These are phyloP conservation scores for Saitozyma sp. DNA, from an alignment of 768 basidiomycete species.

Conservation along the genomic window DNA sequence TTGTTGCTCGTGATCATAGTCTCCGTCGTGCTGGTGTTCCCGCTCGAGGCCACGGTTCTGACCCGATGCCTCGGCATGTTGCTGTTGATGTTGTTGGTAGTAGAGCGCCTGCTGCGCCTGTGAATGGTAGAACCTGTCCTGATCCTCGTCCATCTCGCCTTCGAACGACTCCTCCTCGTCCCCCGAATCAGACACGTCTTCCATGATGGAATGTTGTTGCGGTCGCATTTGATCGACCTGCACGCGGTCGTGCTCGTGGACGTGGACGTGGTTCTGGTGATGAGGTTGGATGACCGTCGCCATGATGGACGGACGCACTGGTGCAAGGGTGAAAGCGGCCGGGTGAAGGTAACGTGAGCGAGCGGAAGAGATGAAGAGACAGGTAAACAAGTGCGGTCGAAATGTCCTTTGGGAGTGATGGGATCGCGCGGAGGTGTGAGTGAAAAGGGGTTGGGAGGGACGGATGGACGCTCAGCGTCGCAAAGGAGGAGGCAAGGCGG, in stretches of 20 bases:
- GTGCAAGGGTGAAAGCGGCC: not conserved
- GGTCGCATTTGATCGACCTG: too few species aligned
- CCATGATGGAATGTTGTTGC: conserved; percentile 14
- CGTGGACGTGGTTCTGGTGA: not conserved
- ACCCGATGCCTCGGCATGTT: conserved; percentile 7
- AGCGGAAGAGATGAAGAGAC: not conserved
- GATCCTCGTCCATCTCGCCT: conserved; percentile 4
- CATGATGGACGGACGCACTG: conserved; percentile 1
- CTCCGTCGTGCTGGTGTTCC: conserved; percentile 3
- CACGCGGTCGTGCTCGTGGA: too few species aligned
- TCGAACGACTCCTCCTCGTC: not conserved
- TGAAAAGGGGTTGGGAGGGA: too few species aligned
- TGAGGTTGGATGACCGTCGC: not conserved
- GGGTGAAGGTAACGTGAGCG: not conserved
- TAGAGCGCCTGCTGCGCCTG: conserved; percentile 40
- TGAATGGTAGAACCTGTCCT: conserved; percentile 20
- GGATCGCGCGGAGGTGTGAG: too few species aligned
- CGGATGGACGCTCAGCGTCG: too few species aligned
- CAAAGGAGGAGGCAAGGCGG: too few species aligned
- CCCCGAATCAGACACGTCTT: conserved; percentile 13
- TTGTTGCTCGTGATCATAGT: conserved; percentile 57
- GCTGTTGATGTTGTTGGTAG: conserved; percentile 42
- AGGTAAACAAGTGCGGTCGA: not conserved
- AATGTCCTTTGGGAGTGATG: too few species aligned
- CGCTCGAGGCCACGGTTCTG: conserved; percentile 8